A percentile compares a stretch with the other conserved stretches of the same genome.
These are phyloP conservation scores for Syncephalis plumigaleata DNA, from an alignment of 371 early-diverging fungal genomes.

Conservation along the genomic window DNA sequence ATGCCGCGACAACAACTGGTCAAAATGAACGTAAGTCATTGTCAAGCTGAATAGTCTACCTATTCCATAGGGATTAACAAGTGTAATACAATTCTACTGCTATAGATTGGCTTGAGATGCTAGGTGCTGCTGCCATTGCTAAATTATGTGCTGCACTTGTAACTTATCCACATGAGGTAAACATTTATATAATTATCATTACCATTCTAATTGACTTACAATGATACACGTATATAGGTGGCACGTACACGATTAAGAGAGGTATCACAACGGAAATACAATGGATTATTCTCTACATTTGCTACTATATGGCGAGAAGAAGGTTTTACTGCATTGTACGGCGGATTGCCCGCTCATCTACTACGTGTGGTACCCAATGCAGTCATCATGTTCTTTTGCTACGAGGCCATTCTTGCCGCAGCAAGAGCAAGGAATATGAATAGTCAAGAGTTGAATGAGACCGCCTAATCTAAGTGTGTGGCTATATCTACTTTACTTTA, in stretches of 20 bases:
- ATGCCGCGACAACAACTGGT: background rate
- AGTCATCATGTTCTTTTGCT: conserved; percentile 87
- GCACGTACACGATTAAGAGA: conserved; percentile 77
- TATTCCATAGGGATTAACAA: too few species aligned
- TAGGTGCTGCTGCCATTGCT: conserved; percentile 68
- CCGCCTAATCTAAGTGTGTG: too few species aligned
- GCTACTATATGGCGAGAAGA: conserved; percentile 63
- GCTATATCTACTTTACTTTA: too few species aligned
- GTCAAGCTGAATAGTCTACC: too few species aligned
- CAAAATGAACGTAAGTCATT: background rate
- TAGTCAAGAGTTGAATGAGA: too few species aligned
- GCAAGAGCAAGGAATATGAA: background rate
- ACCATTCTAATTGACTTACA: conserved; percentile 4
- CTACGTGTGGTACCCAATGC: conserved; percentile 93
- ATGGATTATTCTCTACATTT: conserved; percentile 53
- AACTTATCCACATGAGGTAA: conserved; percentile 64
- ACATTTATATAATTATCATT: conserved; percentile 2
- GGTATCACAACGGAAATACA: conserved; percentile 61
- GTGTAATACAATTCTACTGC: too few species aligned
- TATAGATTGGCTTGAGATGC: conserved; percentile 52
- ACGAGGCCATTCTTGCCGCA: conserved; percentile 42
- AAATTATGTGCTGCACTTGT: conserved; percentile 76
- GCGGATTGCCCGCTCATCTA: conserved; percentile 88
- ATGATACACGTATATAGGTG: too few species aligned
- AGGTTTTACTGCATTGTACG: conserved; percentile 74